These are phyloP conservation scores for Linnemannia exigua DNA, from an alignment of 192 early-diverging fungal genomes.

Conservation along the genomic window DNA sequence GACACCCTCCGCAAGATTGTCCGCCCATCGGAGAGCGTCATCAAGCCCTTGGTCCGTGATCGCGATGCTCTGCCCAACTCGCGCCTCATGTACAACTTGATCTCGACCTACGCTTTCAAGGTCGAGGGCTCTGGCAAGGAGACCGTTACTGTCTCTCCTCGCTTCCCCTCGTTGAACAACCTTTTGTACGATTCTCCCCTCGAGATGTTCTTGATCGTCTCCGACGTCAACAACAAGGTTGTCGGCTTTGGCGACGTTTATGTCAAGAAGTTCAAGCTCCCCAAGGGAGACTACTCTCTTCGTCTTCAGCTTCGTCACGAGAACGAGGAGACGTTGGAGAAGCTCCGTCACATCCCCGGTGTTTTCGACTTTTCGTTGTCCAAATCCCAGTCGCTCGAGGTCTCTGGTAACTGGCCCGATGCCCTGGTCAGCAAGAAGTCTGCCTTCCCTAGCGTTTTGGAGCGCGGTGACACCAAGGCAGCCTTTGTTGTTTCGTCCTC, in stretches of 20 bases:
- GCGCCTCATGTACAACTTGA: constrained; percentile 76
- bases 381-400: constrained; percentile 66
- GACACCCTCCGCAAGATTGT: constrained; percentile 76
- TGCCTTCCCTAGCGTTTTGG: constrained; percentile 63
- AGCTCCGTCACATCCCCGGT: constrained; percentile 73
- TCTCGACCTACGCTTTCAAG: constrained; percentile 82
- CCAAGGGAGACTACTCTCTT: constrained; percentile 89
- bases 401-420: constrained; percentile 70
- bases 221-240: constrained; percentile 85
- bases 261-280: constrained; percentile 75
- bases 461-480: constrained; percentile 64
- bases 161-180: constrained; percentile 72
- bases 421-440: constrained; percentile 60
- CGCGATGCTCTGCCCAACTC: constrained; percentile 84
- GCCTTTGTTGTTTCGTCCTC: constrained; percentile 70
- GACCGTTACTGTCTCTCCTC: constrained; percentile 65
- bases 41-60: constrained; percentile 74
- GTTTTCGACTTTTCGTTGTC: constrained; percentile 76
- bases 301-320: constrained; percentile 84
- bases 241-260: constrained; percentile 81
- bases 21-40: constrained; percentile 72
- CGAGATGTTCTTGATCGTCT: constrained; percentile 80
- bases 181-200: constrained; percentile 87
- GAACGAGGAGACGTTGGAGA: constrained; percentile 78
- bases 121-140: constrained; percentile 66